Base-by-base conservation (phyloP, 139 green algal species). In the Pycnococcus provasolii region DNA sequence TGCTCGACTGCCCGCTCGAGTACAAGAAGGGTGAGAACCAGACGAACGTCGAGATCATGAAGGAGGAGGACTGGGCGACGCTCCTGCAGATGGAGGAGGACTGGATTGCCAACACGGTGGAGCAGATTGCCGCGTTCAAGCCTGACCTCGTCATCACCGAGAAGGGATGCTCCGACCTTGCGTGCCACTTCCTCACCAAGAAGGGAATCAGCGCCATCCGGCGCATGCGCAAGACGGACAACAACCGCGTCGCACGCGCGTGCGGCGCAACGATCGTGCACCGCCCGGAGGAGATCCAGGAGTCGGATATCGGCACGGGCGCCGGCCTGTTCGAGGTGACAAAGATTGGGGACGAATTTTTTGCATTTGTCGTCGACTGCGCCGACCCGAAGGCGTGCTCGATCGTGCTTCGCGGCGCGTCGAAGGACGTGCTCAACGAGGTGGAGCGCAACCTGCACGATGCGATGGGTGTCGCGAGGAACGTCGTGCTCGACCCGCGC, bases 1-100 rank as follows among this genome's bases (percentile, higher is more conserved):
- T 99, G 67, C 74, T 99, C 73, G 93, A 99, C 71, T 99, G 90
- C 81, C 90, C 93, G 4, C 79, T 99, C 13, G 93, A 99, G 83
- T 99, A 98, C 87, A 97, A 98, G 79, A 99, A 99, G 82, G 89
- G 90, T 8, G 93, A 99, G 81, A 96, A 91, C 82, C 90, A 97
- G 82, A 96, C 93, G 2, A 96, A 95, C 66, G 92, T 99, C 67
- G 93, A 99, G 80, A 79, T 99, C n/a, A 86, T 78, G 15, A 90
- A 89, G 70, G 92, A 98, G 76, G 90, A 96, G 73, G 92, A 98
- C 85, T 97, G 83, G 85, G 84, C 85, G 1, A 76, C 80, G 2
- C 80, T 98, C 78, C 80, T 98, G 11, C 96, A 96, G 82, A 77
- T 88, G 73, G 92, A 98, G 79, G 92, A 98, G 86, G 92, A 97